A percentile compares a stretch with the other conserved stretches of the same genome.
Conservation (phyloP, 257 asterid genomes). For the Solanum okadae region DNA sequence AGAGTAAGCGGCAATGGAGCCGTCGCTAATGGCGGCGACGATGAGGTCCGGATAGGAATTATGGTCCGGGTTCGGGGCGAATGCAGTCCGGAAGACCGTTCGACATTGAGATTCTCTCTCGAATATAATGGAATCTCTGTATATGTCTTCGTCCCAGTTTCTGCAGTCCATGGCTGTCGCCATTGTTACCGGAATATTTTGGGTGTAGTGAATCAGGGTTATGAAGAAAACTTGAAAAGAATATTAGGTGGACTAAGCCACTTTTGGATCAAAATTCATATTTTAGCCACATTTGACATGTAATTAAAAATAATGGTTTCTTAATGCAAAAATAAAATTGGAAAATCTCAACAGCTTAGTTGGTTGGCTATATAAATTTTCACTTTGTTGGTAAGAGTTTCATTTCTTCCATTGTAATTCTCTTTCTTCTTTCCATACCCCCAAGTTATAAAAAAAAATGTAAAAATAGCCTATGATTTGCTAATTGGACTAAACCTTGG, state of each 20-base stretch:
- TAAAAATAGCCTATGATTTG: neutral
- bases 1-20: slow-evolving; percentile 70
- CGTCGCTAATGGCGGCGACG: slow-evolving; percentile 76
- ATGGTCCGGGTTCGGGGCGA: slow-evolving; percentile 49
- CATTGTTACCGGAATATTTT: neutral
- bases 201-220: neutral
- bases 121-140: slow-evolving; percentile 56
- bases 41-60: slow-evolving; percentile 54
- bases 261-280: neutral
- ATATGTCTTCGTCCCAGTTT: slow-evolving; percentile 74
- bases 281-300: neutral
- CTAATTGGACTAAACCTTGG: neutral
- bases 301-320: neutral
- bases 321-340: neutral
- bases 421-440: too few relatives aligned
- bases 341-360: too few relatives aligned
- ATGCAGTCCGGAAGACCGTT: slow-evolving; percentile 81
- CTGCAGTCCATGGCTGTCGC: slow-evolving; percentile 51
- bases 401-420: too few relatives aligned
- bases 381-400: too few relatives aligned
- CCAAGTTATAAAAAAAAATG: too few relatives aligned
- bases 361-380: too few relatives aligned
- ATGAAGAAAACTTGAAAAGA: neutral
- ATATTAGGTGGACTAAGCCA: neutral
- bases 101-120: slow-evolving; percentile 53